phyloP scores from a whole-genome alignment of 192 early-diverging fungal genomes.

The Backusella morwellensis region DNA sequence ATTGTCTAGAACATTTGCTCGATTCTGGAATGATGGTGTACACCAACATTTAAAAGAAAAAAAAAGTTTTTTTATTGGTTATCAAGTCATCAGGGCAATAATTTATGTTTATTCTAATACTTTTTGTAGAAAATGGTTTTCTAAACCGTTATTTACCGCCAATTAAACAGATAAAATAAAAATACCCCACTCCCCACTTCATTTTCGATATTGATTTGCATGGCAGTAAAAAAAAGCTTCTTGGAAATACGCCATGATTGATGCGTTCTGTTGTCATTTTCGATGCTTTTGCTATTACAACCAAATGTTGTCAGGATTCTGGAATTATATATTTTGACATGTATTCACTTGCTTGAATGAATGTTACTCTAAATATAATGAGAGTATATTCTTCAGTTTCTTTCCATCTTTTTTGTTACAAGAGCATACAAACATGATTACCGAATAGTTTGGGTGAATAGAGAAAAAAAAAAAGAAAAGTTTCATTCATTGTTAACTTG shows the following conservation, averaged over 20 bases:
- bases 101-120: background rate
- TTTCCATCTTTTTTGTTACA: background rate
- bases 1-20: background rate
- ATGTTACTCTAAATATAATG: background rate
- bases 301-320: background rate
- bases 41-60: background rate
- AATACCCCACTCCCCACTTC: background rate
- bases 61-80: background rate
- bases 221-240: background rate
- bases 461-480: background rate
- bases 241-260: background rate
- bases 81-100: background rate
- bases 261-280: background rate
- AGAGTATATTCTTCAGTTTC: background rate
- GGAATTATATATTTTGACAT: background rate
- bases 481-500: background rate
- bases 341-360: background rate
- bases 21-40: background rate
- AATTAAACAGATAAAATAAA: background rate
- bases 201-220: background rate
- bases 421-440: background rate
- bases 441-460: background rate
- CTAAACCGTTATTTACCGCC: constrained; percentile 3
- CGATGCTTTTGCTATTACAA: background rate
- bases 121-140: background rate